These are phyloP conservation scores for Ophiostoma australiae DNA, from an alignment of 2,329 filamentous ascomycete genomes.

Conservation along the genomic window DNA sequence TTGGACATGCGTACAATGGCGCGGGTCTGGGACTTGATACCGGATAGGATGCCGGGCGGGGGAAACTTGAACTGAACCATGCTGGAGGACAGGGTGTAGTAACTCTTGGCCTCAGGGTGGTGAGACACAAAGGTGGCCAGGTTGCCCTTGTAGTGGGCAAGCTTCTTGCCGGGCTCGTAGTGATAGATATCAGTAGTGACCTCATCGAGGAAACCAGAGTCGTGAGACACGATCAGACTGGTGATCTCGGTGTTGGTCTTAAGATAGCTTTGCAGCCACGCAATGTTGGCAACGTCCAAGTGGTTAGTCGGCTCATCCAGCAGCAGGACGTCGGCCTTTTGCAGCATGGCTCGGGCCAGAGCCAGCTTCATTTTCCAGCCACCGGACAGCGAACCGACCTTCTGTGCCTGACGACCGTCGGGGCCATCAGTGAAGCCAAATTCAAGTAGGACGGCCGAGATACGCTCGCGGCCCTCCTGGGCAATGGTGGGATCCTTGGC, in stretches of 20 bases:
- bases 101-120: constrained; percentile 92
- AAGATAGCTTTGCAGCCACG: constrained; percentile 92
- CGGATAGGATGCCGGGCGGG: constrained; percentile 84
- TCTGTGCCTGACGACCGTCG: constrained; percentile 80
- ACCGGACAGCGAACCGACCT: constrained; percentile 90
- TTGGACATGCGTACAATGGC: constrained; percentile 94
- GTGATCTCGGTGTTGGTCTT: constrained; percentile 96
- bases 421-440: constrained; percentile 91
- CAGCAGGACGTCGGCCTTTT: constrained; percentile 91
- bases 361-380: constrained; percentile 99
- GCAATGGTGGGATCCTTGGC: constrained; percentile 82
- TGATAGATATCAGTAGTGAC: constrained; percentile 99
- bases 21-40: constrained; percentile 91
- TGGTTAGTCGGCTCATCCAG: constrained; percentile 99
- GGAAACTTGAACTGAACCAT: constrained; percentile 98
- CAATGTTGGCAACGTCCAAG: constrained; percentile 91
- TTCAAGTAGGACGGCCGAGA: constrained; percentile 76
- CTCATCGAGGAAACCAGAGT: constrained; percentile 93
- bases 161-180: constrained; percentile 93
- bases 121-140: constrained; percentile 77
- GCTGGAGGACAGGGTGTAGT: constrained; percentile 89
- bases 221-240: constrained; percentile 95
- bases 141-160: constrained; percentile 80
- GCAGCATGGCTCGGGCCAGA: constrained; percentile 90
- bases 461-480: constrained; percentile 71